A percentile compares a stretch with the other conserved stretches of the same genome.
Evolutionary conservation across 2,329 filamentous ascomycete genomes (phyloP).

Genomic region (Grosmannia serpens): DNA sequence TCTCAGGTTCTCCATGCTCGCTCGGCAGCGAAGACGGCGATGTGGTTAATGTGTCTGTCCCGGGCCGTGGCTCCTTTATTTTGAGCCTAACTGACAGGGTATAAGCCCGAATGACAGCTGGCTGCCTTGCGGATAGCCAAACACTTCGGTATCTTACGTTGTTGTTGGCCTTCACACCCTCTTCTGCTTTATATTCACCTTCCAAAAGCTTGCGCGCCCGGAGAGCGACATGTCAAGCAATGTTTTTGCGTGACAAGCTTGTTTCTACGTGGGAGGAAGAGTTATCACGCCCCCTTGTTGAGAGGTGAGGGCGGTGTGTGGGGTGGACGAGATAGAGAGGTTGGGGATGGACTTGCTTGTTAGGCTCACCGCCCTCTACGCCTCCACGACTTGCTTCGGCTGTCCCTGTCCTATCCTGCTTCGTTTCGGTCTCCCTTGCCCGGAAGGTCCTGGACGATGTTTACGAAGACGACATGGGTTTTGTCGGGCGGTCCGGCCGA

Average conservation of each 20-base stretch:
- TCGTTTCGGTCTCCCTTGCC: not conserved
- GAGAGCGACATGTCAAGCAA: no score
- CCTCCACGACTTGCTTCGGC: not conserved
- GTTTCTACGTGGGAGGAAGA: not conserved
- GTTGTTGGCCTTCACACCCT: no score
- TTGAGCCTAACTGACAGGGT: not conserved
- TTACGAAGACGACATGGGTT: not conserved
- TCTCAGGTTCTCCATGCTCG: not conserved
- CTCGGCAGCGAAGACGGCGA: not conserved
- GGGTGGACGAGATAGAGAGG: not conserved
- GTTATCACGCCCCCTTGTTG: not conserved
- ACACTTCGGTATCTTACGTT: no score
- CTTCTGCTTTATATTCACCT: no score
- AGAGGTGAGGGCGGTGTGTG: not conserved
- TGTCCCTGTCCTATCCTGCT: not conserved
- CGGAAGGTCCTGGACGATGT: not conserved
- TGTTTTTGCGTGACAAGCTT: no score
- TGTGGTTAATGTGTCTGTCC: not conserved
- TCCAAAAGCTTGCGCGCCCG: no score
- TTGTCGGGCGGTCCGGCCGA: not conserved
- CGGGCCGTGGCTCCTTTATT: not conserved
- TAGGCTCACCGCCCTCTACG: not conserved
- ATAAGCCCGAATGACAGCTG: not conserved
- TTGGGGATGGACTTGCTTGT: not conserved
- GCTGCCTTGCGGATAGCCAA: not conserved